Evolutionary conservation across 1,139 yeast species (phyloP), one percentile per base, ranked within the genome.

Genomic region (Entelexis paramagnoliae): DNA sequence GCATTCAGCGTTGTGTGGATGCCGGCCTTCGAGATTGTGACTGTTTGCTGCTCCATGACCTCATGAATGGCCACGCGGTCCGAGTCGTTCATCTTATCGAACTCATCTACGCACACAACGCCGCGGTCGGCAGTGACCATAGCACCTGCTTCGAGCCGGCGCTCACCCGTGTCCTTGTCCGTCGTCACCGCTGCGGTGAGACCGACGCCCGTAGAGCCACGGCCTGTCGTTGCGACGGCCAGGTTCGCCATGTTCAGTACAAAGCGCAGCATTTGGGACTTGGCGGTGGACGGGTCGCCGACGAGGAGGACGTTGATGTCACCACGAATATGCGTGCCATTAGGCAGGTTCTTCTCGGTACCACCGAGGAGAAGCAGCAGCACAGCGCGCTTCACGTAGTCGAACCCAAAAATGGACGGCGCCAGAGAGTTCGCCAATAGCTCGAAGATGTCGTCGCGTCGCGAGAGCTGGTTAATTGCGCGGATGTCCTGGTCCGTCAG

Each of bases 191-290:
- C 98, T 14, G 99, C 99, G 0, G 99, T 91, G 64, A 91, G 78
- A 84, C 98, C 99, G 47, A 93, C 99, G 68, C 98, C 99, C 0
- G 98, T 89, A 16, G 97, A 89, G 55, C 98, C 99, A 68, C 96
- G 80, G 72, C 99, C 99, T 1, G 99, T 93, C 1, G 99, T 93
- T 28, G 98, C 96, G 62, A 91, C 89, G 1, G 98, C 98, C 61
- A 91, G 73, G 2, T 94, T 75, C 0, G 98, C 98, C 0, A 97
- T 91, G 66, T 91, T 91, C 57, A 91, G 73, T 19, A 93, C 97
- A 66, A 91, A 91, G 60, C 98, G 76, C 57, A 91, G 76, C 72
- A 91, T 82, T 70, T 91, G 98, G 3, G 97, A 89, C 67, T 91
- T 91, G 35, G 98, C 98, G 14, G 98, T 91, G 7, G 97, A 88